Evolutionary conservation across 176 grass and related monocot genomes (phyloP), one percentile per base, ranked within the genome.

Genomic region (Metroxylon sagu): DNA sequence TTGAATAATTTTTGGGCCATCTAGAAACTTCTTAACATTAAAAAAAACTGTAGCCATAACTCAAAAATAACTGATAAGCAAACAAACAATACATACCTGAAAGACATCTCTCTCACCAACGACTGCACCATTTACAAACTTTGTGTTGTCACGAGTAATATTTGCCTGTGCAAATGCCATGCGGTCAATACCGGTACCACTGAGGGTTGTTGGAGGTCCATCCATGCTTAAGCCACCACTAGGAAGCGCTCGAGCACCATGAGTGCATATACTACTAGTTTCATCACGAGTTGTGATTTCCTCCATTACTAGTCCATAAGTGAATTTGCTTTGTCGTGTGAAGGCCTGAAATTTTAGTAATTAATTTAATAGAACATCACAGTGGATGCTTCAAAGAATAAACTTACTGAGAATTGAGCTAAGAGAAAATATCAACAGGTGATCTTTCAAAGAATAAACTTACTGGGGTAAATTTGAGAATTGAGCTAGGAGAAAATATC

Each of bases 171-270:
- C 74, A 66, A 92, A 91, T 50, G 78, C 87, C 81, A 92, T 77
- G 39, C 60, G 70, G 55, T 92, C 87, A 54, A 85, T 59, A 56
- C 94, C 88, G 48, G 84, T 98, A 25, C 94, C 94, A 71, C 94
- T 89, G 43, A 98, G 79, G 25, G 94, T 98, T 43, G 94, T 98
- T 16, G 94, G 88, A 51, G 94, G 94, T 51, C 94, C 94, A 76
- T 93, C 84, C 81, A 85, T 88, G 79, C 84, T 89, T 61, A 98
- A 77, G 29, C 79, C 81, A 26, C 93, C 93, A 53, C 68, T 73
- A 64, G 84, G 84, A 67, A 98, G 83, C 61, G 84, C 76, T 74
- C 87, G 72, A 58, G 85, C 66, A 73, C 93, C 93, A 78, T 92
- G 93, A 25, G 87, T 98, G 60, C 93, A 98, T 29, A 92, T 76